Evolutionary conservation across 345 rosid species (phyloP).

Genomic region (Salix koriyanagi): DNA sequence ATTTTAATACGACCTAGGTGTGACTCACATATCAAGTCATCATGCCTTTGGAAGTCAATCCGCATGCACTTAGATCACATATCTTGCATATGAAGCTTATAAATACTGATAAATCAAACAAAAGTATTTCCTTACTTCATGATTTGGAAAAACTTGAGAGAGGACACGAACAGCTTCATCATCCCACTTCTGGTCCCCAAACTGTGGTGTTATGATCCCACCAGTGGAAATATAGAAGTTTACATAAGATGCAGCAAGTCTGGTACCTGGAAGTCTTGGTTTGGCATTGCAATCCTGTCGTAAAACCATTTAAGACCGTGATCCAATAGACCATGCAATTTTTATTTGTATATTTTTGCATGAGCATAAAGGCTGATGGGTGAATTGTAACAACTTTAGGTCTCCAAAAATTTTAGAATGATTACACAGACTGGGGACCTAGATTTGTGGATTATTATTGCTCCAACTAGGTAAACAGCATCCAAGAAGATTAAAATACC

Average conservation of each 20-base stretch:
- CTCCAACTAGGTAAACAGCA: background rate
- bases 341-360: background rate
- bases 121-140: slow-evolving; percentile 38
- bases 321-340: background rate
- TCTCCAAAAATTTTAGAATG: background rate
- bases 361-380: background rate
- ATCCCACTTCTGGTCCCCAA: slow-evolving; percentile 78
- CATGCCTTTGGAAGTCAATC: too few relatives aligned
- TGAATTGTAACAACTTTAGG: background rate
- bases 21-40: too few relatives aligned
- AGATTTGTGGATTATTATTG: background rate
- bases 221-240: slow-evolving; percentile 80
- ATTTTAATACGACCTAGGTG: too few relatives aligned
- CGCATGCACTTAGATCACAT: too few relatives aligned
- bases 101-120: slow-evolving; percentile 2
- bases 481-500: background rate
- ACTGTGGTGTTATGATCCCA: slow-evolving; percentile 66
- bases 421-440: background rate
- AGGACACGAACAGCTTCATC: slow-evolving; percentile 73
- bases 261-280: slow-evolving; percentile 60
- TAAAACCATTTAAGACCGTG: background rate
- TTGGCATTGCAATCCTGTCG: slow-evolving; percentile 57
- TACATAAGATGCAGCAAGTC: slow-evolving; percentile 83
- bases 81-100: too few relatives aligned
- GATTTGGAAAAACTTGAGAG: slow-evolving; percentile 59